A percentile compares a stretch with the other conserved stretches of the same genome.
Conservation (phyloP, 441 rosid genomes). For the Breynia disticha region DNA sequence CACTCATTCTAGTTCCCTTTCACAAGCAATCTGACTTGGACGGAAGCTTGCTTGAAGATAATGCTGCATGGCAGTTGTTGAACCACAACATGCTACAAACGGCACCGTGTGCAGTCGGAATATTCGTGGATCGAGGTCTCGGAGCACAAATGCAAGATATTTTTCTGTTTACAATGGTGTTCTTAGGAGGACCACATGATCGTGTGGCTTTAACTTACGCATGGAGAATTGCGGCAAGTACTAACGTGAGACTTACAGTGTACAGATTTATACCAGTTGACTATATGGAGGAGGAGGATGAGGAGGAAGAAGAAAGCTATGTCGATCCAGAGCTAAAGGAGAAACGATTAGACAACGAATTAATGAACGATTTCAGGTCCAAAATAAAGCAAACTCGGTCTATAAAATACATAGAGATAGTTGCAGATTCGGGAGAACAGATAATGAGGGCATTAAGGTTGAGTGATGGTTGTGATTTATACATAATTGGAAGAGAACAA, state of each 20-base stretch:
- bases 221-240: neutral
- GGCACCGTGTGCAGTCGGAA: constrained; percentile 40
- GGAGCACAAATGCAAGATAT: neutral
- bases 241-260: neutral
- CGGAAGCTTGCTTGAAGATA: constrained; percentile 22
- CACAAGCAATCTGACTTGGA: constrained; percentile 26
- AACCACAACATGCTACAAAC: constrained; percentile 28
- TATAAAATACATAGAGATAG: constrained; percentile 22
- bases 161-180: constrained; percentile 25
- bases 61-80: constrained; percentile 20
- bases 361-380: constrained; percentile 28
- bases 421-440: constrained; percentile 14
- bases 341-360: constrained; percentile 25
- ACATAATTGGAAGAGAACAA: constrained; percentile 15
- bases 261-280: constrained; percentile 26
- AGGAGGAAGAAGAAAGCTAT: no score
- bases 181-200: neutral
- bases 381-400: constrained; percentile 19
- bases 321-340: neutral
- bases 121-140: constrained; percentile 47
- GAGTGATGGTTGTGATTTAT: constrained; percentile 13
- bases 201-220: constrained; percentile 1
- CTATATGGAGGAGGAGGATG: neutral
- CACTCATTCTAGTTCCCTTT: constrained; percentile 33
- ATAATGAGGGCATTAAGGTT: constrained; percentile 10